These are phyloP conservation scores for Candida gigantensis DNA, from an alignment of 1,139 yeast genomes.

Conservation along the genomic window DNA sequence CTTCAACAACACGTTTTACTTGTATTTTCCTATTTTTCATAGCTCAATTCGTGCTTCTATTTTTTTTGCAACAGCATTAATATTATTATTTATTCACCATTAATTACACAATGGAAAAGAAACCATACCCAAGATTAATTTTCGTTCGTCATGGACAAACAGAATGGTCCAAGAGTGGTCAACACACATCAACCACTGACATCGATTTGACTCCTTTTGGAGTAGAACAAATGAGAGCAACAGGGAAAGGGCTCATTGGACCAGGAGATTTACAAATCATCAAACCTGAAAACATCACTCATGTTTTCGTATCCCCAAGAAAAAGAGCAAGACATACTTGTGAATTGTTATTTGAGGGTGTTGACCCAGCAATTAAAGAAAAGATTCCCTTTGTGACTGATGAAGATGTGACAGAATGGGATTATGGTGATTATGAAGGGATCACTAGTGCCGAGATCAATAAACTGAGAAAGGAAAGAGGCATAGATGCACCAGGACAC, in stretches of 20 bases:
- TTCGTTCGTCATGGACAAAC: conserved; percentile 90
- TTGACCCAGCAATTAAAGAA: conserved; percentile 49
- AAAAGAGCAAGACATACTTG: conserved; percentile 75
- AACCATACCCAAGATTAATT: conserved; percentile 69
- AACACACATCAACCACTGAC: conserved; percentile 85
- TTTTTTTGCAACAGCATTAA: too few species aligned
- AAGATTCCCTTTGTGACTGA: conserved; percentile 53
- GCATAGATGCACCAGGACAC: conserved; percentile 48
- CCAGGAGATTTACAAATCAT: conserved; percentile 52
- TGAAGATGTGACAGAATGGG: conserved; percentile 87
- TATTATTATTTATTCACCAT: neutral
- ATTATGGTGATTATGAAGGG: conserved; percentile 95
- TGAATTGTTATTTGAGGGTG: conserved; percentile 50
- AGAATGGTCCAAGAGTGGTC: conserved; percentile 93
- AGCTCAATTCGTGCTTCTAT: too few species aligned
- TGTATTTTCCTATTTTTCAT: too few species aligned
- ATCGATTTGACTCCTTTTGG: conserved; percentile 78
- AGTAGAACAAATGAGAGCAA: conserved; percentile 67
- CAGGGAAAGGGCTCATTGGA: conserved; percentile 74
- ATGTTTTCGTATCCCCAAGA: conserved; percentile 79
- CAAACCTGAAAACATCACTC: conserved; percentile 61
- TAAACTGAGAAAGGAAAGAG: conserved; percentile 57
- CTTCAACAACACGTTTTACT: too few species aligned
- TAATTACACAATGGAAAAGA: conserved; percentile 17
- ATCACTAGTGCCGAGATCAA: conserved; percentile 66